Base-by-base conservation (phyloP, 2,329 filamentous ascomycete species). In the Zasmidium citrigriseum region DNA sequence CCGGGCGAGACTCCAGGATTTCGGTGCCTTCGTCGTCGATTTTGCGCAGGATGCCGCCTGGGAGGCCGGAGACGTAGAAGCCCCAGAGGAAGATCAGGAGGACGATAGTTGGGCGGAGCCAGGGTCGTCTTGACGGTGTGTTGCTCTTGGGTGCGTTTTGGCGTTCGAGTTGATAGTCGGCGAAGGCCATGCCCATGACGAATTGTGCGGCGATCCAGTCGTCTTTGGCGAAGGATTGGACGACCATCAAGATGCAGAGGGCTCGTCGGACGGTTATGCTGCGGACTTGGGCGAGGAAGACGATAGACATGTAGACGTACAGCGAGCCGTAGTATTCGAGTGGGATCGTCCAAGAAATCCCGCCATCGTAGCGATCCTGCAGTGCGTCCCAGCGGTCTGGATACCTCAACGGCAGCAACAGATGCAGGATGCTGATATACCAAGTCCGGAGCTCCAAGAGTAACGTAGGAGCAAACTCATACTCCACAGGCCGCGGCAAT, bases 181-280 rank as follows among this genome's bases (percentile, higher is more conserved):
- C 58, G 44, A 60, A 60, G 7, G 50, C 52, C 58, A 60, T 54
- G 23, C 58, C 58, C 48, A 60, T 52, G 16, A 60, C 21, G 51
- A 60, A 60, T 44, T 60, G 58, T 1, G 50, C 54, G 18, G 58
- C 54, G 16, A 61, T 61, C 59, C 59, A 61, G 48, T 61, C 59
- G 34, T 61, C 59, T 41, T 58, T 53, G 25, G 47, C 22, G 52
- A 58, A 58, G 44, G 47, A 52, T 22, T 54, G 34, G 14, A 41
- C 9, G 4, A 58, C 49, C 55, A 58, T 46, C 2, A 22, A 27
- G 21, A 48, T 34, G 21, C 54, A 51, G 14, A 60, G 34, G 4
- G 23, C n/a, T 5, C 54, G 29, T 4, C 58, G 27, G n/a, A 54
- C 24, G 11, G 27, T 23, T 1, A 52, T 25, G 44, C 54, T 60